phyloP scores from a whole-genome alignment of 2,329 filamentous ascomycete species.

The Cladosporium sp. region DNA sequence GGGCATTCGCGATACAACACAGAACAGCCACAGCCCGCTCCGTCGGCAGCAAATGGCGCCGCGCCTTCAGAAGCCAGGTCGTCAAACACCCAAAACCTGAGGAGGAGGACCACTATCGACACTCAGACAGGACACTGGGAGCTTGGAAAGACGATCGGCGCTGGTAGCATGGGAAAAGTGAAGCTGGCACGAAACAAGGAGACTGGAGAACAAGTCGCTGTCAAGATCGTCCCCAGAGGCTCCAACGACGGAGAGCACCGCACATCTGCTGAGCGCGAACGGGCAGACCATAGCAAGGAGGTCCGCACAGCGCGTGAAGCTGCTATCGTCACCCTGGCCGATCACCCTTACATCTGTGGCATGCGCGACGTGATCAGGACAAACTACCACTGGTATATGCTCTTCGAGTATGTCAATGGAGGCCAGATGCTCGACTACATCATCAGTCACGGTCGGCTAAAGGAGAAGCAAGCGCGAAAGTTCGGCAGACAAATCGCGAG shows the following conservation, averaged over 20 bases:
- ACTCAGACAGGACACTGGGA: conserved; percentile 92
- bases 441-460: conserved; percentile 94
- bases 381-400: conserved; percentile 99
- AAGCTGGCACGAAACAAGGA: conserved; percentile 91
- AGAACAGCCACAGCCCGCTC: conserved; percentile 40
- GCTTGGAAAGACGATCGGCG: conserved; percentile 93
- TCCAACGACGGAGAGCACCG: conserved; percentile 77
- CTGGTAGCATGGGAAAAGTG: conserved; percentile 98
- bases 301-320: conserved; percentile 92
- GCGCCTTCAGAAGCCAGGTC: conserved; percentile 30
- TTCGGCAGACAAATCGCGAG: conserved; percentile 97
- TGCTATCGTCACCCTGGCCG: conserved; percentile 90
- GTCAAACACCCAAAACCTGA: conserved; percentile 42
- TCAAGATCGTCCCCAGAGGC: conserved; percentile 93
- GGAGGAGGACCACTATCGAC: conserved; percentile 77
- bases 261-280: conserved; percentile 72
- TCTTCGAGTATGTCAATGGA: conserved; percentile 98
- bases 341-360: conserved; percentile 93
- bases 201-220: conserved; percentile 90
- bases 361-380: conserved; percentile 94
- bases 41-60: conserved; percentile 30
- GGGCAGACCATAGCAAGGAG: conserved; percentile 94
- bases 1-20: conserved; percentile 48
- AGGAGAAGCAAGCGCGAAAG: conserved; percentile 97
- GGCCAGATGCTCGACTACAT: conserved; percentile 99